Percentiles rank a stretch among this genome's conserved stretches.
These are phyloP conservation scores for Urostyla sp. DNA, from an alignment of 73 alveolate species.

Conservation along the genomic window DNA sequence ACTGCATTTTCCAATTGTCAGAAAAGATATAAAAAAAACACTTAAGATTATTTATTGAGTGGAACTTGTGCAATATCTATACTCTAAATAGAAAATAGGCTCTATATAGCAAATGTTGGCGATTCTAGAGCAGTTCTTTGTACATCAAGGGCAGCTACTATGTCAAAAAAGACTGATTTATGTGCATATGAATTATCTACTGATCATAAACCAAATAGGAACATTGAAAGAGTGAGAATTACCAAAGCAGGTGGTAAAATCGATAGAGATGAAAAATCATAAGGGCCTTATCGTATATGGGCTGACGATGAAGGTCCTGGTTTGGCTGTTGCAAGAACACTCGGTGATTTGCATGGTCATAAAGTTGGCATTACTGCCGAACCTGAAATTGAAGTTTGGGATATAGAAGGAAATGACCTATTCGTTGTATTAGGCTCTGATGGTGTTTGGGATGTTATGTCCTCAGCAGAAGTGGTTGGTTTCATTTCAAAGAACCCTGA, in stretches of 20 bases:
- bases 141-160: constrained; percentile 42
- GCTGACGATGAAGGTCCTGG: constrained; percentile 96
- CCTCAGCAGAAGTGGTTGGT: constrained; percentile 86
- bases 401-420: constrained; percentile 82
- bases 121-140: constrained; percentile 87
- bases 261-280: constrained; percentile 80
- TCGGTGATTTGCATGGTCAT: constrained; percentile 90
- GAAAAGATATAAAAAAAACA: constrained; percentile 38
- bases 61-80: constrained; percentile 75
- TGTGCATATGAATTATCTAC: constrained; percentile 82
- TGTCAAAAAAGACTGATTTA: constrained; percentile 76
- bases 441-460: constrained; percentile 91
- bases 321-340: constrained; percentile 89
- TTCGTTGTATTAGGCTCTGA: constrained; percentile 90
- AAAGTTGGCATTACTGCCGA: constrained; percentile 87
- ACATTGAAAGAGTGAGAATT: constrained; percentile 79
- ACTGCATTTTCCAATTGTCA: constrained; percentile 29
- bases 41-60: constrained; percentile 53
- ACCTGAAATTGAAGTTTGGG: constrained; percentile 88
- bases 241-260: constrained; percentile 77
- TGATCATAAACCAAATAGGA: constrained; percentile 91
- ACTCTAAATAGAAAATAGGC: constrained; percentile 67
- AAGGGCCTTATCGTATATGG: constrained; percentile 82
- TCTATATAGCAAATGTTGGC: constrained; percentile 91
- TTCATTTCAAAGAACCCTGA: constrained; percentile 70